A percentile compares a stretch with the other conserved stretches of the same genome.
These are phyloP conservation scores for Phanerochaete carnosa DNA, from an alignment of 768 basidiomycete species.

Conservation along the genomic window DNA sequence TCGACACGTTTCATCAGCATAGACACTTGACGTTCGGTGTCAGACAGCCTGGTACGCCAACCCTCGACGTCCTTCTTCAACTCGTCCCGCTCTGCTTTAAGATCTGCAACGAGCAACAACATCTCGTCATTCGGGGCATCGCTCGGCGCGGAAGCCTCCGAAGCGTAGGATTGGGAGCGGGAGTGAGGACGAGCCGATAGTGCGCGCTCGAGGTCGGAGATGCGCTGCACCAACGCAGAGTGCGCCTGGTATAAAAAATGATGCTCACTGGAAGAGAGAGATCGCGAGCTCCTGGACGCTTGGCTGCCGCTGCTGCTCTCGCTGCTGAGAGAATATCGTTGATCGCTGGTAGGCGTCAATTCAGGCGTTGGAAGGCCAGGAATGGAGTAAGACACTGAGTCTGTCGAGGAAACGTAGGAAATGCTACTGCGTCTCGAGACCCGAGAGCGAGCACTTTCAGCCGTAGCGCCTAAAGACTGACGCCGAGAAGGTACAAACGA, in stretches of 20 bases:
- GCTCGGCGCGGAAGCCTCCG: slow-evolving; percentile 36
- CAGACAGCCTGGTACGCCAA: slow-evolving; percentile 75
- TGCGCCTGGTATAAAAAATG: slow-evolving; percentile 87
- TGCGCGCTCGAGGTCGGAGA: slow-evolving; percentile 76
- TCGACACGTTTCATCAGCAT: slow-evolving; percentile 70
- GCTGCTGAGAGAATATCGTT: slow-evolving; percentile 34
- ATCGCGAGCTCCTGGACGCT: slow-evolving; percentile 18
- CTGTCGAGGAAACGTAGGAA: slow-evolving; percentile 58
- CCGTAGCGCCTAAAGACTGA: slow-evolving; percentile 35
- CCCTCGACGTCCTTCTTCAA: slow-evolving; percentile 85
- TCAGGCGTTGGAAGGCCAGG: slow-evolving; percentile 69
- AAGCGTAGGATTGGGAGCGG: slow-evolving; percentile 42
- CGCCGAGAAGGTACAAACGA: slow-evolving; percentile 25
- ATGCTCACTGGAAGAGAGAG: slow-evolving; percentile 72
- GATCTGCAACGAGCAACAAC: slow-evolving; percentile 67
- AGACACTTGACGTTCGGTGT: slow-evolving; percentile 68
- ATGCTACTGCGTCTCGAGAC: slow-evolving; percentile 63
- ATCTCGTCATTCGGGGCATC: slow-evolving; percentile 74
- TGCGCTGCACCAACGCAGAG: slow-evolving; percentile 76
- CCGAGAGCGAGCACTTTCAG: slow-evolving; percentile 12
- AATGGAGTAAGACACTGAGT: slow-evolving; percentile 30
- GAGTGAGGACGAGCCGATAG: slow-evolving; percentile 44
- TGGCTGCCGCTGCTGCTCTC: slow-evolving; percentile 26
- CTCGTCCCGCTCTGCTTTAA: slow-evolving; percentile 88
- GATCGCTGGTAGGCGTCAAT: slow-evolving; percentile 62